Evolutionary conservation across 1,284 basidiomycete genomes (phyloP).

Genomic region (Gymnopus androsaceus): DNA sequence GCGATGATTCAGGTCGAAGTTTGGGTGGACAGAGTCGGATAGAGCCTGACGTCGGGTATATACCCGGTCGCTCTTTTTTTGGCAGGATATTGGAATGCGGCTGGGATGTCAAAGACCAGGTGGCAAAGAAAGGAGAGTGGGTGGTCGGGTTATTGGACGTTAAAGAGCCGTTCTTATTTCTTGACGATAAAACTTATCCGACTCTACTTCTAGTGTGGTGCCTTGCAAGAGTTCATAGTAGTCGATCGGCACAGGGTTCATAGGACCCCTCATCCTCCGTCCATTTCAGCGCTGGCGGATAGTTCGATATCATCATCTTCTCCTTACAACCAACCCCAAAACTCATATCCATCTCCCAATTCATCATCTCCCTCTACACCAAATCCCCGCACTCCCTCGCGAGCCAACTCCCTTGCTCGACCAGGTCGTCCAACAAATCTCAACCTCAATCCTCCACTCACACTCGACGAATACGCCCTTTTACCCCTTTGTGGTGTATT

Average conservation of each 20-base stretch:
- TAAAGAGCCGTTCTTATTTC: conserved; percentile 32
- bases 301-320: conserved; percentile 1
- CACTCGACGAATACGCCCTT: conserved; percentile 76
- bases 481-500: conserved; percentile 76
- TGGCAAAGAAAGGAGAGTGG: conserved; percentile 76
- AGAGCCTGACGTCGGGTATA: conserved; percentile 57
- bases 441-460: conserved; percentile 32
- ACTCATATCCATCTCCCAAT: neutral
- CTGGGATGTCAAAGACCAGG: conserved; percentile 71
- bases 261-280: conserved; percentile 64
- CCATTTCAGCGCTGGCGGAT: conserved; percentile 19
- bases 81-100: conserved; percentile 80
- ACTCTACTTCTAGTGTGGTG: conserved; percentile 62
- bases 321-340: neutral
- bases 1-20: conserved; percentile 20
- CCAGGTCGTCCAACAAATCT: conserved; percentile 16
- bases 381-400: no score
- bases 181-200: conserved; percentile 9
- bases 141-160: conserved; percentile 78
- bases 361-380: conserved; percentile 2
- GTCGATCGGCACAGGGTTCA: conserved; percentile 78
- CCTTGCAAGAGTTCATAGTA: conserved; percentile 80
- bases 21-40: conserved; percentile 11
- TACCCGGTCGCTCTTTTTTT: conserved; percentile 83
- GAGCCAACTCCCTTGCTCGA: conserved; percentile 8